Conservation (phyloP, 305 asterid species). For the Ajuga reptans region DNA sequence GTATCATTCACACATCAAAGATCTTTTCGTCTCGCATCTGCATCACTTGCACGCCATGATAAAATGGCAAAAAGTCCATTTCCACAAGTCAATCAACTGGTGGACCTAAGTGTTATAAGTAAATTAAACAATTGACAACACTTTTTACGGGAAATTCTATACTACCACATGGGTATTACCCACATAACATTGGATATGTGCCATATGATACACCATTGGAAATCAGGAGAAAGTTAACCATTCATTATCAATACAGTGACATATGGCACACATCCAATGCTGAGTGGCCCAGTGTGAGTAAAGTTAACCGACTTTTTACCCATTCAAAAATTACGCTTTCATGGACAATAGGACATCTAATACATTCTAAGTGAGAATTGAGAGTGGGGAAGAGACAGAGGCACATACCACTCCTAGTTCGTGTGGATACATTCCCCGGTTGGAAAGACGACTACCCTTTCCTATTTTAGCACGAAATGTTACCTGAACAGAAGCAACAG, state of each 20-base stretch:
- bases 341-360: background rate
- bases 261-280: no score
- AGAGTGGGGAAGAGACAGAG: background rate
- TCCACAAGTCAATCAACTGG: background rate
- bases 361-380: background rate
- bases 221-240: no score
- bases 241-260: no score
- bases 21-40: no score
- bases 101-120: background rate
- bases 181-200: no score
- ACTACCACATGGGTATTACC: no score
- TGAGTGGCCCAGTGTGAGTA: no score
- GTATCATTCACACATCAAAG: no score
- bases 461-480: constrained; percentile 88
- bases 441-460: constrained; percentile 54
- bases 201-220: no score
- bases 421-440: constrained; percentile 69
- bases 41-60: no score
- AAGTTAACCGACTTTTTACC: background rate
- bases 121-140: no score
- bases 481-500: constrained; percentile 41
- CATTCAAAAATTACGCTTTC: background rate
- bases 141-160: no score
- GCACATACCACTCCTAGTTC: constrained; percentile 83
- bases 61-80: background rate